Conservation (phyloP, 306 rosid genomes). For the Medicago lupulina region DNA sequence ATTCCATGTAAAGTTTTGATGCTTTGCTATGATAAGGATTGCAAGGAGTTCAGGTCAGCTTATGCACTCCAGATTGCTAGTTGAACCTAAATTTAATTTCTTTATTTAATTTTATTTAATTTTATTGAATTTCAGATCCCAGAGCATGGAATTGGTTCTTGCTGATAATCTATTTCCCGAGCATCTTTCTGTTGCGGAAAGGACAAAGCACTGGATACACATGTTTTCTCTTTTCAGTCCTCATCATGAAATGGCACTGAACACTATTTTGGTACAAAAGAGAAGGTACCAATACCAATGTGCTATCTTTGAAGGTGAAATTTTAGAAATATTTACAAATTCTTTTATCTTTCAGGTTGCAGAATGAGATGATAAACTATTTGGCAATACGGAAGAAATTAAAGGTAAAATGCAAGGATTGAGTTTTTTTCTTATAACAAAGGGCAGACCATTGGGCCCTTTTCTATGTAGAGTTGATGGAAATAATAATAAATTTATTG, state of each 20-base stretch:
- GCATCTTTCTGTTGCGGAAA: constrained; percentile 67
- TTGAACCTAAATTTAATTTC: constrained; percentile 38
- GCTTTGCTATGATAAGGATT: constrained; percentile 92
- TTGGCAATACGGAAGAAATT: constrained; percentile 59
- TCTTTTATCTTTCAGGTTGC: constrained; percentile 68
- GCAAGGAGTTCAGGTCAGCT: constrained; percentile 86
- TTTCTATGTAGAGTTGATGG: constrained; percentile 15
- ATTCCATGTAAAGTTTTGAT: constrained; percentile 86
- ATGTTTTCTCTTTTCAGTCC: constrained; percentile 73
- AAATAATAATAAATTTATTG: constrained; percentile 13
- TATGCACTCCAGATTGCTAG: constrained; percentile 38
- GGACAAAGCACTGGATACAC: constrained; percentile 89
- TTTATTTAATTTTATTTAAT: constrained; percentile 24
- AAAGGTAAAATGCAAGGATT: constrained; percentile 68
- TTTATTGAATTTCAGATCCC: constrained; percentile 59
- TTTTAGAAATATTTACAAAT: constrained; percentile 37
- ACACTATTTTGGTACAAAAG: constrained; percentile 75
- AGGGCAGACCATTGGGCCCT: neutral
- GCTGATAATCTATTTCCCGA: constrained; percentile 74
- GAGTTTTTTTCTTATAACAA: constrained; percentile 27
- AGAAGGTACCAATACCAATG: constrained; percentile 63
- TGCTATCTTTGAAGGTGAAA: constrained; percentile 29
- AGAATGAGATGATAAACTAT: constrained; percentile 72
- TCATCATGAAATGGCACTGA: constrained; percentile 70
- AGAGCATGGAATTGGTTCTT: constrained; percentile 79